Evolutionary conservation across 129 eudicot genomes (phyloP), one percentile per base, ranked within the genome.

Genomic region (Scalesia atractyloides): DNA sequence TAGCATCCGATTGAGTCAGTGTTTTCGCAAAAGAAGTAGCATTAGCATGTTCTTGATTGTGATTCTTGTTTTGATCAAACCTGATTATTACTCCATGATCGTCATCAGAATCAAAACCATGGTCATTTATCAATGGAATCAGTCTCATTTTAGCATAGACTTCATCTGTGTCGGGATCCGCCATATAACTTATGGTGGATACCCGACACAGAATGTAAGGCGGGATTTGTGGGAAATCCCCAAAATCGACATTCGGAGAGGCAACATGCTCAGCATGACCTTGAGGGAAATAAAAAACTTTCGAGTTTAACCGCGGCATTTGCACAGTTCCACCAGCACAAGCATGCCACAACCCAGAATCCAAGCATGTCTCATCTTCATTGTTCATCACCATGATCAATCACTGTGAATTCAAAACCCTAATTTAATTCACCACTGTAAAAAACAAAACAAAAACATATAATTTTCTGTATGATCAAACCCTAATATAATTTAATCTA

Each of bases 1-100:
- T 89, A n/a, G 98, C 96, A 50, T 92, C 98, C 0, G 98, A 92
- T 17, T 84, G 92, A 18, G 98, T 92, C 76, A 92, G 57, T 3
- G 87, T 72, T 84, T 92, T 92, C 17, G 85, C 81, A 12, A 83
- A 86, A 51, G 95, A 85, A 2, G 84, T 76, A 5, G 89, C 71
- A 53, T 81, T 84, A 5, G 89, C 71, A 53, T 81, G 83, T n/a
- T 91, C 93, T 49, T 72, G 77, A 14, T 79, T 77, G 12, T 75
- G 82, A 75, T 69, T 48, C 64, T 79, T 80, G 41, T 57, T 79
- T 39, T 51, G 43, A 53, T 82, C 87, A 58, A 73, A 76, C 48
- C 85, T 85, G 34, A 3, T 24, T 73, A 82, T 74, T 19, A 87
- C 73, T 37, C 67, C 79, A 37, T 66, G 71, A 37, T 66, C 73